phyloP scores from a whole-genome alignment of 1,284 basidiomycete genomes.

The Heliocybe sulcata region DNA sequence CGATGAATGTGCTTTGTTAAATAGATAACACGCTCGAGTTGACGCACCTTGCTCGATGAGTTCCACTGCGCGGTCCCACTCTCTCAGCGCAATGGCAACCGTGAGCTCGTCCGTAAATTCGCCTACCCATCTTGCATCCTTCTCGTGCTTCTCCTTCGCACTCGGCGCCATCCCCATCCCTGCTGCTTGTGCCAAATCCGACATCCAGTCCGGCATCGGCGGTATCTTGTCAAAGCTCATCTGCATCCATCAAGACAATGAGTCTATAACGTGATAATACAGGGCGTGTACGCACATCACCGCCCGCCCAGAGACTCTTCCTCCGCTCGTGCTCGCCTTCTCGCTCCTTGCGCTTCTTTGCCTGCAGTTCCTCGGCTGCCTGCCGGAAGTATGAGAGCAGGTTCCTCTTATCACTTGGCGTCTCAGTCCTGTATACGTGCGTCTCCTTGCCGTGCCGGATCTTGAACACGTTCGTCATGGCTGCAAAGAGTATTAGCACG shows the following conservation, averaged over 20 bases:
- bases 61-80: conserved; percentile 82
- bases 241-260: conserved; percentile 12
- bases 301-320: conserved; percentile 66
- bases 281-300: conserved; percentile 35
- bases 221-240: conserved; percentile 25
- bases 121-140: conserved; percentile 78
- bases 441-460: conserved; percentile 91
- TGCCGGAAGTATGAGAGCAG: conserved; percentile 84
- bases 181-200: conserved; percentile 49
- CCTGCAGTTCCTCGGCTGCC: conserved; percentile 86
- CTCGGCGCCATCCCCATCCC: conserved; percentile 50
- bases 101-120: conserved; percentile 91
- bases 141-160: conserved; percentile 65
- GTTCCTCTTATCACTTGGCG: conserved; percentile 77
- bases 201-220: conserved; percentile 66
- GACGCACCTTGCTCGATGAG: conserved; percentile 77
- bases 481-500: conserved; percentile 31
- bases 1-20: too few relatives aligned
- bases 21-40: too few relatives aligned
- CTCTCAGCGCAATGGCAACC: conserved; percentile 84
- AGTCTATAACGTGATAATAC: conserved; percentile 14
- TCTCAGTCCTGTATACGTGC: conserved; percentile 86
- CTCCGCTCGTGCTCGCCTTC: conserved; percentile 87
- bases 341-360: conserved; percentile 85
- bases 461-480: conserved; percentile 94